Evolutionary conservation across 2,329 filamentous ascomycete genomes (phyloP), one percentile per base, ranked within the genome.

Genomic region (Penicillium sp.): DNA sequence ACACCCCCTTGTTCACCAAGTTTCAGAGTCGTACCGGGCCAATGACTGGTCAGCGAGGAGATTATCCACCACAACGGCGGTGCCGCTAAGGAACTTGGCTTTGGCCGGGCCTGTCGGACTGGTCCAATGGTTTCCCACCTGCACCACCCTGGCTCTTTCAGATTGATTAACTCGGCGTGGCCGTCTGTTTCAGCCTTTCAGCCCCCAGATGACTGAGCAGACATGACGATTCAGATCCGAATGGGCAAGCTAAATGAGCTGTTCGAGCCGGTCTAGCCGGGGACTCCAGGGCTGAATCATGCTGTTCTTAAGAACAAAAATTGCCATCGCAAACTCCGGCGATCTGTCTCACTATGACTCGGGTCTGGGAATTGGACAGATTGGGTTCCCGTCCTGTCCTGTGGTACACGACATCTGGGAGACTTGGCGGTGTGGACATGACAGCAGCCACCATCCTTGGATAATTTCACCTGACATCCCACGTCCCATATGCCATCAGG

Each of bases 61-160:
- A 48, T 52, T 42, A 37, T 18, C 51, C 56, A 56, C 43, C 39
- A 13, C 45, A 57, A 55, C 39, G 36, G 42, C 40, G 53, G 19
- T 18, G 39, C 52, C 57, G 45, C 64, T 64, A 64, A 62, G 33
- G 58, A 60, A 59, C 60, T 61, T 63, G 64, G 60, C 62, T 62
- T 55, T 31, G 48, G 39, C 26, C 42, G 24, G 42, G 28, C 26
- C 26, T 29, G 26, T 29, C 16, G 18, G 48, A 24, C 49, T 42
- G 36, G 56, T 55, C 55, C 37, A 54, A 55, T 50, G 26, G 21
- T 33, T 23, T 34, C n/a, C 46, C 34, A 29, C 21, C 36, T 54
- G 48, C 34, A 40, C 45, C 48, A 51, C 26, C 48, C 37, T 28
- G 3, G 10, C 11, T 37, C 52, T 53, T 45, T 51, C 42, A 45